Evolutionary conservation across 306 rosid species (phyloP).

Genomic region (Comarum palustre): DNA sequence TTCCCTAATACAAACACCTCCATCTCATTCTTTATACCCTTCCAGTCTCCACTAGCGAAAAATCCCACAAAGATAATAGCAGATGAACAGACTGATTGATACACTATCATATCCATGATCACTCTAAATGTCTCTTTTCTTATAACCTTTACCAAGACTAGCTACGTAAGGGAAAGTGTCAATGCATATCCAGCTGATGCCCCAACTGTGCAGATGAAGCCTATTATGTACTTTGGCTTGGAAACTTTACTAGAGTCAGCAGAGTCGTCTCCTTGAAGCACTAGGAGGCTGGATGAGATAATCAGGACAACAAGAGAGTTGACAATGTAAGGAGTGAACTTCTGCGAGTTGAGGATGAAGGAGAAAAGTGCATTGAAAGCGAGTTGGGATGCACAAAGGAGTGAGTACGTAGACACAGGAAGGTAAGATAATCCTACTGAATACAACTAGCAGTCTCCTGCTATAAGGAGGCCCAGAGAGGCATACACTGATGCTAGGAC

Average conservation of each 20-base stretch:
- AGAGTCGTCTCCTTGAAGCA: conserved; percentile 24
- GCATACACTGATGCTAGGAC: conserved; percentile 24
- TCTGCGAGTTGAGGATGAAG: conserved; percentile 44
- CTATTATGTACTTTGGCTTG: conserved; percentile 32
- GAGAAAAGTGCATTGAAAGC: conserved; percentile 62
- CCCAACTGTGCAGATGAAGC: conserved; percentile 42
- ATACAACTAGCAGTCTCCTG: conserved; percentile 24
- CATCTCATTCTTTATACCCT: conserved; percentile 33
- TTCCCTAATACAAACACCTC: conserved; percentile 33
- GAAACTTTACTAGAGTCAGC: not conserved
- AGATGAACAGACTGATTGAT: conserved; percentile 23
- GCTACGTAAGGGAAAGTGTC: conserved; percentile 33
- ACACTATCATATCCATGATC: conserved; percentile 34
- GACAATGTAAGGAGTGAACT: conserved; percentile 46
- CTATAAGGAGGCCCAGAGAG: conserved; percentile 29
- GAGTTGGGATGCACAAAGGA: conserved; percentile 39
- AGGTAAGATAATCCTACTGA: conserved; percentile 40
- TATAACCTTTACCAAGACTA: conserved; percentile 33
- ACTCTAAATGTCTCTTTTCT: conserved; percentile 38
- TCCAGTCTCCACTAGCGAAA: conserved; percentile 52
- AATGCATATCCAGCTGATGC: conserved; percentile 40
- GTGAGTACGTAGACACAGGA: conserved; percentile 47
- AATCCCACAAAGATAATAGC: conserved; percentile 29
- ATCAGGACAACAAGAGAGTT: conserved; percentile 56
- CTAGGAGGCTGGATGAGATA: conserved; percentile 46